Evolutionary conservation across 768 basidiomycete genomes (phyloP), one percentile per base, ranked within the genome.

Genomic region (Amanita thiersii): DNA sequence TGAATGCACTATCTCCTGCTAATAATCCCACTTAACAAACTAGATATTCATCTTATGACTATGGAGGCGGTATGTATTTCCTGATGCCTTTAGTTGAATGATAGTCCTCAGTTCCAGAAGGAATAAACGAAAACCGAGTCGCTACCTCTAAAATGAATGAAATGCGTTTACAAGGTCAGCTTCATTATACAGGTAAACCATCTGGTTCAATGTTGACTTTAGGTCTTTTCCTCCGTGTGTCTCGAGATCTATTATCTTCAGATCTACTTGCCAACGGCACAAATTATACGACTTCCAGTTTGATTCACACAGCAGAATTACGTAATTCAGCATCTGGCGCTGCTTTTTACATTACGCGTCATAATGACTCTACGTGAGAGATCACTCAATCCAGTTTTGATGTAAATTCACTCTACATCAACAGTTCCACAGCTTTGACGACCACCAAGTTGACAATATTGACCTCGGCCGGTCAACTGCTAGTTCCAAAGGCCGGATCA

Each of bases 1-100:
- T 4, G 4, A 11, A 5, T 17, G 10, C 14, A 28, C 8, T 7
- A 9, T 12, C 9, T 11, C 9, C 31, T 39, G 15, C 14, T 17
- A 12, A 4, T 14, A 17, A 7, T 29, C 5, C 29, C n/a, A 8
- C 28, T 21, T 15, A 6, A n/a, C 18, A 23, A 17, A 26, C 8
- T 30, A 43, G 47, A 4, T 61, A 77, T 49, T 68, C 72, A 1
- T 77, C 75, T 8, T 81, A 81, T 49, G 79, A 81, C 48, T 80
- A 81, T 44, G 76, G 73, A 23, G 73, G 66, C 50, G 66, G 66
- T 66, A 43, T 10, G 56, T 38, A 14, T 19, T 8, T 19, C 12
- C 9, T 5, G 29, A 43, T 17, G 11, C 17, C 7, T 9, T 26
- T 1, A 15, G 9, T 34, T 10, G 7, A 12, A 18, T 20, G n/a